Conservation (phyloP, 768 basidiomycete species). For the Tricholoma furcatifolium region DNA sequence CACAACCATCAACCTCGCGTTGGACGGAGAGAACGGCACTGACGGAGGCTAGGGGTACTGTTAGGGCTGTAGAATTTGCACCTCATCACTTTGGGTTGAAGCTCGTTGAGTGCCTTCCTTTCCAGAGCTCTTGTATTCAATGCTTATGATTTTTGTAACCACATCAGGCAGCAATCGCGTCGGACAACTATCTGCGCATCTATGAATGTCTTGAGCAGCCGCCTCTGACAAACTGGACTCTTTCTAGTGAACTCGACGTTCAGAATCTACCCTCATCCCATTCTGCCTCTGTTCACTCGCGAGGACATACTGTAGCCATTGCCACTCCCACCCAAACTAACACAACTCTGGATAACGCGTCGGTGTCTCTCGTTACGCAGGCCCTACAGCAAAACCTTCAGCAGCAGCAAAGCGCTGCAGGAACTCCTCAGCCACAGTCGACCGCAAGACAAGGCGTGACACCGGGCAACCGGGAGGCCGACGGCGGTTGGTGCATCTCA, state of each 20-base stretch:
- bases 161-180: conserved; percentile 80
- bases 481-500: conserved; percentile 89
- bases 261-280: conserved; percentile 47
- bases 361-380: conserved; percentile 61
- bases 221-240: conserved; percentile 70
- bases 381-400: conserved; percentile 56
- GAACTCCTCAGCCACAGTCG: conserved; percentile 11
- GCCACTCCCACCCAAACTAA: conserved; percentile 72
- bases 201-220: conserved; percentile 89
- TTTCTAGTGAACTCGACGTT: conserved; percentile 77
- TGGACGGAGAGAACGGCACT: conserved; percentile 79
- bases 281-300: conserved; percentile 39
- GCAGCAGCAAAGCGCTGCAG: conserved; percentile 31
- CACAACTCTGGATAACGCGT: conserved; percentile 51
- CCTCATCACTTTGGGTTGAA: conserved; percentile 88
- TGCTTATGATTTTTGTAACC: background rate
- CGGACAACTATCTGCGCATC: conserved; percentile 84
- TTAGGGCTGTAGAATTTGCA: conserved; percentile 84
- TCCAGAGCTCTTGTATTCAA: background rate
- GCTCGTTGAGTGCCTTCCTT: conserved; percentile 52
- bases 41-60: conserved; percentile 82
- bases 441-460: conserved; percentile 42
- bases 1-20: conserved; percentile 36
- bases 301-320: conserved; percentile 56
- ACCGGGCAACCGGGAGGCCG: conserved; percentile 71